Evolutionary conservation across 2,329 filamentous ascomycete species (phyloP).

Genomic region (Pyricularia grisea): DNA sequence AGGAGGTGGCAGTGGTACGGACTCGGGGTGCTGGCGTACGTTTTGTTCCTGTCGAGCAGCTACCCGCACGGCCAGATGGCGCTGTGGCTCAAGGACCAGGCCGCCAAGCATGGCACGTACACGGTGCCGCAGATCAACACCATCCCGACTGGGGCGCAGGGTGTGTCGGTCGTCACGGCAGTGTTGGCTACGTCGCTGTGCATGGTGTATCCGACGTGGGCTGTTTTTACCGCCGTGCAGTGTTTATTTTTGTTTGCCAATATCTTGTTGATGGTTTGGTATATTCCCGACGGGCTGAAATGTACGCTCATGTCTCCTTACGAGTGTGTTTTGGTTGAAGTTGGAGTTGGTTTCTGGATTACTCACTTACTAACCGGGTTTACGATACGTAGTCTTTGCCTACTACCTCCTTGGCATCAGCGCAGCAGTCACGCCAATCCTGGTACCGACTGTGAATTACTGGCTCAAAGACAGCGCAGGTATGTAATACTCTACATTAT

Average conservation of each 20-base stretch:
- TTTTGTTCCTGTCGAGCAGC: constrained; percentile 1
- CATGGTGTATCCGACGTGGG: constrained; percentile 2
- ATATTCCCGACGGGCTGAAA: neutral
- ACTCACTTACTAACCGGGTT: neutral
- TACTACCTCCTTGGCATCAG: constrained; percentile 2
- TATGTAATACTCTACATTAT: neutral
- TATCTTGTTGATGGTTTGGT: constrained; percentile 2
- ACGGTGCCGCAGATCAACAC: constrained; percentile 31
- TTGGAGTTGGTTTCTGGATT: neutral
- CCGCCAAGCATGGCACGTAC: constrained; percentile 18
- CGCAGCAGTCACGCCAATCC: neutral
- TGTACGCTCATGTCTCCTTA: neutral
- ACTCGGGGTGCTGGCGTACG: neutral
- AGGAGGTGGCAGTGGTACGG: neutral
- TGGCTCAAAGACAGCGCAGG: neutral
- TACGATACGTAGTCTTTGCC: neutral
- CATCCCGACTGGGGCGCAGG: constrained; percentile 24
- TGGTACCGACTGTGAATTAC: constrained; percentile 1
- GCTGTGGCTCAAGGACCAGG: constrained; percentile 13
- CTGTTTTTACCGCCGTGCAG: neutral
- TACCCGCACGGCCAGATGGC: constrained; percentile 3
- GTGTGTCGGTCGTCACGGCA: neutral
- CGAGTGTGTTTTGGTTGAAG: neutral
- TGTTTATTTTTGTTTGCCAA: neutral
- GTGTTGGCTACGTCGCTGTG: neutral